Evolutionary conservation across 2,329 filamentous ascomycete genomes (phyloP), one percentile per base, ranked within the genome.

Genomic region (Fusarium pseudoanthophilum): DNA sequence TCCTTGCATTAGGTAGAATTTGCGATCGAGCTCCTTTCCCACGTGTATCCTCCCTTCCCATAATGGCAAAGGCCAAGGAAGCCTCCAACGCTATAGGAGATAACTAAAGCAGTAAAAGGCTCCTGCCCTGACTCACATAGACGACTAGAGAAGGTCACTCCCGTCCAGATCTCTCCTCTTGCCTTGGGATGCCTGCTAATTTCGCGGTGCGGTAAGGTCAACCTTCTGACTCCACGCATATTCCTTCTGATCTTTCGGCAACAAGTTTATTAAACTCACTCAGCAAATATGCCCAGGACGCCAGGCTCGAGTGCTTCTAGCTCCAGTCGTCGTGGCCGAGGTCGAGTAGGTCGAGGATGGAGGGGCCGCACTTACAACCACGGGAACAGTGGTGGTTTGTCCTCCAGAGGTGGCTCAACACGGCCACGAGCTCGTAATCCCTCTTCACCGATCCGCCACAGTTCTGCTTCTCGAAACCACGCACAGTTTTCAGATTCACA

Each of bases 211-310:
- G 40, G 10, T 43, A 32, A 21, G n/a, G 36, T 21, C 32, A 40
- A 24, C 30, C n/a, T 58, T 26, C 37, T 49, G 11, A 11, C 11
- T 51, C 34, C 24, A n/a, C 30, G 24, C 32, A 21, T 36, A n/a
- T 28, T 21, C 21, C 16, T 16, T 34, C n/a, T 51, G 15, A 11
- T 36, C n/a, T 51, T 36, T 30, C 9, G 11, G 24, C 21, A 59
- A 51, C 56, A n/a, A 42, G 20, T 8, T 30, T 20, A 34, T 42
- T 9, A 18, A 37, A 28, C 20, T 16, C 21, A 24, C 26, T 28
- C 36, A 5, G 20, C 18, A 14, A 34, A 10, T 26, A 78, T 78
- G 73, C 55, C 76, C 15, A 68, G 52, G 36, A 43, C 43, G 10
- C 59, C 57, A 42, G 49, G 37, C 16, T 71, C 68, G 11, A 48